phyloP scores from a whole-genome alignment of 495 filamentous ascomycete genomes.

The Annulohypoxylon moriforme region DNA sequence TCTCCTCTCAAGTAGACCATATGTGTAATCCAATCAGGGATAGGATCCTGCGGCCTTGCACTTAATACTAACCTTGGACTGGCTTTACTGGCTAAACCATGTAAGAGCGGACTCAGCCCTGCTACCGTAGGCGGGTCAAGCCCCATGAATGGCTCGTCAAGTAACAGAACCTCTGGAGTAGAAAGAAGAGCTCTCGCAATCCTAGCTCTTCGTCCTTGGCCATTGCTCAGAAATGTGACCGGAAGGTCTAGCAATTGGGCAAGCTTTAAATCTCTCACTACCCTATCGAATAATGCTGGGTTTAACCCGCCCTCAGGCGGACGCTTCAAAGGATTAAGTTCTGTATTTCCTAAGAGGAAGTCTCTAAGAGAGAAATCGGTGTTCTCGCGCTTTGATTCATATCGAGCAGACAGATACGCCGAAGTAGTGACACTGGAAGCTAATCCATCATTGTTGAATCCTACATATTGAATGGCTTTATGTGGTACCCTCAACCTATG shows the following conservation, averaged over 20 bases:
- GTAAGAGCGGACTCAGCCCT: slow-evolving; percentile 75
- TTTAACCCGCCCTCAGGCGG: slow-evolving; percentile 65
- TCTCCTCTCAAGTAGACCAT: slow-evolving; percentile 72
- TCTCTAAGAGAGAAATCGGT: slow-evolving; percentile 86
- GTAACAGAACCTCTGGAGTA: slow-evolving; percentile 80
- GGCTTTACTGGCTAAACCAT: slow-evolving; percentile 68
- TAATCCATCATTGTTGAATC: slow-evolving; percentile 74
- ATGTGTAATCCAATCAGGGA: slow-evolving; percentile 93
- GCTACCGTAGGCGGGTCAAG: slow-evolving; percentile 83
- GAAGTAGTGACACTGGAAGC: slow-evolving; percentile 62
- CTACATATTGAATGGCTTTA: slow-evolving; percentile 83
- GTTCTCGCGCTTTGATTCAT: slow-evolving; percentile 86
- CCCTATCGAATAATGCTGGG: slow-evolving; percentile 63
- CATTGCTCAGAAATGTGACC: slow-evolving; percentile 89
- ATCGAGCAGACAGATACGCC: slow-evolving; percentile 89
- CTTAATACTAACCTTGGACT: slow-evolving; percentile 79
- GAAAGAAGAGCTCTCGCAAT: slow-evolving; percentile 87
- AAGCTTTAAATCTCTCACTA: slow-evolving; percentile 75
- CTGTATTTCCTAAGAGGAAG: slow-evolving; percentile 80
- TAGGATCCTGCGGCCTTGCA: slow-evolving; percentile 82
- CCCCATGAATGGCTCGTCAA: slow-evolving; percentile 98
- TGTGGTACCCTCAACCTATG: slow-evolving; percentile 63
- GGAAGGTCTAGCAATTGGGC: slow-evolving; percentile 76
- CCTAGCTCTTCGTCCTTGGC: slow-evolving; percentile 85
- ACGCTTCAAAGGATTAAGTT: slow-evolving; percentile 68